These are phyloP conservation scores for Rhododendron griersonianum DNA, from an alignment of 148 eudicot species.

Conservation along the genomic window DNA sequence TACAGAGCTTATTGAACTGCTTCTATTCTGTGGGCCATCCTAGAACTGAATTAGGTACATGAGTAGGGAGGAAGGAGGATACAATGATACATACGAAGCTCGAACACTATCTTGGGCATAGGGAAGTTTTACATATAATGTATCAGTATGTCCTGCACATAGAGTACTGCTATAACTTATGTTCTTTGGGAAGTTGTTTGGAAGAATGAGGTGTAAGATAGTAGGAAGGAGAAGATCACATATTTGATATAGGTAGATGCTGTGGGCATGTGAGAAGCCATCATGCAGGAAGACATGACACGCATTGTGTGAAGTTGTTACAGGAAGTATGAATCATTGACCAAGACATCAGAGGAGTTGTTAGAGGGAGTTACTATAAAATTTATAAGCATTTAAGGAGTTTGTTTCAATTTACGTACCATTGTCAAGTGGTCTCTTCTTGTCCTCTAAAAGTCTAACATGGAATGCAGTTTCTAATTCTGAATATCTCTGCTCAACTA, in stretches of 20 bases:
- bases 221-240: not conserved
- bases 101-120: not conserved
- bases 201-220: not conserved
- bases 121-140: not conserved
- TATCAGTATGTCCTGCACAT: not conserved
- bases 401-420: not conserved
- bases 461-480: not conserved
- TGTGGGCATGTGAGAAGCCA: constrained; percentile 4
- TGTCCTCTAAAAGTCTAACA: not conserved
- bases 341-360: not conserved
- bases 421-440: not conserved
- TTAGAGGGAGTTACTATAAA: not conserved
- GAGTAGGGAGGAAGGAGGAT: not conserved
- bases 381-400: not conserved
- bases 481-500: not conserved
- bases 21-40: not conserved
- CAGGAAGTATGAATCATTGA: not conserved
- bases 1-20: not conserved
- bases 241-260: not conserved
- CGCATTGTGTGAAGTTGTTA: not conserved
- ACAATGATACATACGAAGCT: not conserved
- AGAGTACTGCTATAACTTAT: not conserved
- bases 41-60: not conserved
- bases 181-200: not conserved
- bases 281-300: not conserved